Evolutionary conservation across 1,139 yeast genomes (phyloP), one percentile per base, ranked within the genome.

Genomic region (Pichia sp.): DNA sequence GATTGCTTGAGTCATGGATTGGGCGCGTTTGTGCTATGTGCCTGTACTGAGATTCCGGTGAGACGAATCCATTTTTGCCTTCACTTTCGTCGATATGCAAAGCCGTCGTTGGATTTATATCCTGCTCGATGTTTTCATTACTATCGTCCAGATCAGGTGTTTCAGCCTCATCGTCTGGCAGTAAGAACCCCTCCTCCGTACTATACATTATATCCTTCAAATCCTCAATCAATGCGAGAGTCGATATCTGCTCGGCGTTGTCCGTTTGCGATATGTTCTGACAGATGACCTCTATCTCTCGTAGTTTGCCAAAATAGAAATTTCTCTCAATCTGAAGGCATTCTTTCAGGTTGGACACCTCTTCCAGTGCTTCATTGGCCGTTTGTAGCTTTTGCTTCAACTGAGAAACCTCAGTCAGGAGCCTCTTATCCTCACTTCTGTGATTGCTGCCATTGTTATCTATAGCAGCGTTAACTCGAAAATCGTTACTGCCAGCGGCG

Each of bases 241-340:
- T 36, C 11, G 56, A 51, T 2, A 53, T 30, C 16, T 45, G 40
- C 2, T 49, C 62, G 32, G 68, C 66, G 45, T 69, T 61, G 48
- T 75, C 82, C 87, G 54, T 78, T 79, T 49, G 52, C 11, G 42
- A 38, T 15, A 87, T 79, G 40, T 84, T 79, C 65, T 87, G 90
- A 23, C 87, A 80, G 52, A 92, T 72, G 38, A 90, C 82, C 70
- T 93, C 99, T 58, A 93, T 88, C 58, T 87, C 96, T 58, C 97
- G 80, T 53, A 93, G 75, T 71, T 93, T 93, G 64, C 87, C 85
- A 71, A 89, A 93, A 70, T 93, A 93, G 65, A 93, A 90, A 67
- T 89, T 87, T 58, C 98, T 80, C 67, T 95, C 99, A 0, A 72
- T 78, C 63, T 84, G 87, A 56, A 88, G 74, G 32, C 83, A 80